Percentiles rank a stretch among this genome's conserved stretches.
phyloP scores from a whole-genome alignment of 139 green algal species.

The Chlamydomonas sp. region DNA sequence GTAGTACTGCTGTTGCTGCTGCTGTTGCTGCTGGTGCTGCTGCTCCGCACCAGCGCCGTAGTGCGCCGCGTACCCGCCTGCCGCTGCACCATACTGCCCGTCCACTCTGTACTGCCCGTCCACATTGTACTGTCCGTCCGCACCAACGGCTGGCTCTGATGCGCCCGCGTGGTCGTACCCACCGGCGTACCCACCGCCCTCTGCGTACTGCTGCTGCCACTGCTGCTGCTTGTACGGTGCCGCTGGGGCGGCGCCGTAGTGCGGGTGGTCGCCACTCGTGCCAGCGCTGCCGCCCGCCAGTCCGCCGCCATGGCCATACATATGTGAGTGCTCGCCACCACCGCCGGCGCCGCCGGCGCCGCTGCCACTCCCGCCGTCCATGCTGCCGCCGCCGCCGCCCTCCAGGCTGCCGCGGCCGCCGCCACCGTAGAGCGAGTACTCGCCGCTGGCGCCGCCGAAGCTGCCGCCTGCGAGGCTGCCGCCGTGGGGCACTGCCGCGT shows the following conservation, averaged over 20 bases:
- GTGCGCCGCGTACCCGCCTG: background rate
- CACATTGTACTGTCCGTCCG: no score
- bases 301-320: background rate
- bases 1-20: slow-evolving; percentile 4
- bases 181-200: background rate
- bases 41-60: background rate
- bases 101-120: background rate
- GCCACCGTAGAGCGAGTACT: background rate
- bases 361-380: background rate
- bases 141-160: background rate
- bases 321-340: no score
- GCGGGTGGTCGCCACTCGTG: background rate
- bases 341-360: no score
- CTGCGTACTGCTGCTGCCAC: background rate
- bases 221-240: background rate
- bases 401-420: background rate
- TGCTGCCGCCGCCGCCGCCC: background rate
- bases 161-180: background rate
- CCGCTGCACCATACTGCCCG: background rate
- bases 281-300: background rate
- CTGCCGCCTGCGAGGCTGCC: background rate
- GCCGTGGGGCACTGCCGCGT: no score
- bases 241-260: background rate
- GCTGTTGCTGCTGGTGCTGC: background rate
- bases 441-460: no score